Evolutionary conservation across 352 stramenopile species (phyloP).

Genomic region (Phytophthora nicotianae): DNA sequence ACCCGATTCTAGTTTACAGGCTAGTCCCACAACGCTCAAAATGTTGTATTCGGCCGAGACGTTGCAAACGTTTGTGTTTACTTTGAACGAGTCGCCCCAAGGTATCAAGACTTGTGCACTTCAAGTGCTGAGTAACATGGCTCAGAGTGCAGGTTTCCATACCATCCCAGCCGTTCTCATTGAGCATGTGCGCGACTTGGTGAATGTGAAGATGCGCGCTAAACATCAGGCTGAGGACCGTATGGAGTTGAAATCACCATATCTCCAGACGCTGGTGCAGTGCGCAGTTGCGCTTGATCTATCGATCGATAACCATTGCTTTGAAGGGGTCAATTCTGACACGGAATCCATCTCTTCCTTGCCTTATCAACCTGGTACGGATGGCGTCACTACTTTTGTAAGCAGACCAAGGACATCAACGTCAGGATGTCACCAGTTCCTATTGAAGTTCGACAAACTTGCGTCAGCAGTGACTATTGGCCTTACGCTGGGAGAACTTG

Average conservation of each 20-base stretch:
- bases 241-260: constrained; percentile 61
- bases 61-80: constrained; percentile 40
- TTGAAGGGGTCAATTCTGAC: constrained; percentile 3
- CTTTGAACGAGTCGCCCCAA: constrained; percentile 46
- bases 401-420: constrained; percentile 19
- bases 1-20: constrained; percentile 13
- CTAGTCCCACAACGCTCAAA: constrained; percentile 21
- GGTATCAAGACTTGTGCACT: constrained; percentile 47
- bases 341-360: background rate
- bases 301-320: constrained; percentile 50
- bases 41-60: constrained; percentile 39
- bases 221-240: constrained; percentile 56
- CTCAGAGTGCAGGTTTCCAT: constrained; percentile 46
- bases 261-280: constrained; percentile 64
- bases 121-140: constrained; percentile 47
- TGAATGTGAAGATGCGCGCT: constrained; percentile 58
- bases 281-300: constrained; percentile 65
- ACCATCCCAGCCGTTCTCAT: constrained; percentile 42
- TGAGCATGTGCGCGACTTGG: constrained; percentile 41
- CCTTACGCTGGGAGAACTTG: constrained; percentile 23
- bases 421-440: constrained; percentile 29
- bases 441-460: constrained; percentile 29
- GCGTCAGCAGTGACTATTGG: constrained; percentile 30
- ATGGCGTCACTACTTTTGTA: constrained; percentile 16
- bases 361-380: constrained; percentile 7